Evolutionary conservation across 202 grass and related monocot species (phyloP).

Genomic region (Digitaria exilis): DNA sequence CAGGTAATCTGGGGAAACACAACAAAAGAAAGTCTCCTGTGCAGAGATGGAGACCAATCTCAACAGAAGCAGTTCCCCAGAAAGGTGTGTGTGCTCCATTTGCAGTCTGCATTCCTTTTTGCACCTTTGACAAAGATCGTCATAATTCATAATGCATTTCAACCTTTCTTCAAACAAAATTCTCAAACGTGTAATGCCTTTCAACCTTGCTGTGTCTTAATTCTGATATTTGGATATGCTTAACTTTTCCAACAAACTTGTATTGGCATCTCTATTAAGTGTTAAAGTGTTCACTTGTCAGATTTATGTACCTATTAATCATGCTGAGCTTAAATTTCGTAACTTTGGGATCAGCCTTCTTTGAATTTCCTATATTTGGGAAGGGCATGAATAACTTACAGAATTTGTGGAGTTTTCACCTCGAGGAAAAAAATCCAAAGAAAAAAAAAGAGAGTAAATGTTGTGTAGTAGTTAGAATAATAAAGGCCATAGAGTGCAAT

Average conservation of each 20-base stretch:
- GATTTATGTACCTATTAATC: neutral
- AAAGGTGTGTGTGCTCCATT: slow-evolving; percentile 45
- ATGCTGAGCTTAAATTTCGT: neutral
- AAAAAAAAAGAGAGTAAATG: neutral
- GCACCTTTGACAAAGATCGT: neutral
- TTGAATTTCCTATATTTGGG: neutral
- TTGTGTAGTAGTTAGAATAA: neutral
- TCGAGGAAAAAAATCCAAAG: neutral
- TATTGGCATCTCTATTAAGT: neutral
- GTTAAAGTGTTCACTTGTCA: neutral
- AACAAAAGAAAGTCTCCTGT: slow-evolving; percentile 52
- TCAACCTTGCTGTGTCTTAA: neutral
- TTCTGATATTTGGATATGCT: neutral
- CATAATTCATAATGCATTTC: neutral
- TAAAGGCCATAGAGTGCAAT: neutral
- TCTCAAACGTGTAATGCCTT: neutral
- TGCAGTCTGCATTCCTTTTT: neutral
- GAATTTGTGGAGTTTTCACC: neutral
- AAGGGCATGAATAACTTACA: neutral
- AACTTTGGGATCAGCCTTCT: neutral
- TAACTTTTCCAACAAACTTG: neutral
- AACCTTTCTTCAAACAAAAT: neutral
- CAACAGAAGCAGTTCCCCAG: slow-evolving; percentile 44
- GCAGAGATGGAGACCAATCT: slow-evolving; percentile 72
- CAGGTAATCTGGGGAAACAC: slow-evolving; percentile 10